Evolutionary conservation across 768 basidiomycete species (phyloP), one percentile per base, ranked within the genome.

Genomic region (Boletus subparvulus): DNA sequence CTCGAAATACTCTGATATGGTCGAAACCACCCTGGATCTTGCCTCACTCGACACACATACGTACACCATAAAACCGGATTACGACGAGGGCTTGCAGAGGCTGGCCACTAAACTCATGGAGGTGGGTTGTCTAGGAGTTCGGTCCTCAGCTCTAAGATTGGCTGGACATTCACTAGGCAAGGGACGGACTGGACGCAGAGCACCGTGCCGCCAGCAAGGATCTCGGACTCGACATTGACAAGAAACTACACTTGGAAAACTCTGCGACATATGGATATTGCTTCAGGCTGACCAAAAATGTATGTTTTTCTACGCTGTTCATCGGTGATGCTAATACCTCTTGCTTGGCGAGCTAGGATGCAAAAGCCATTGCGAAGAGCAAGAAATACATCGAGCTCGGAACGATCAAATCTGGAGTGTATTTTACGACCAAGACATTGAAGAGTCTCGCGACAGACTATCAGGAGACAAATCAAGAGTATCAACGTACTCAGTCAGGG

Each of bases 221-320:
- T 39, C 78, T 98, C 7, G 82, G 79, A 10, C 63, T 99, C 11
- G 94, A 96, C 16, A 80, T 93, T 3, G 92, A 97, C 71, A 96
- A 96, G 76, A 98, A 98, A 74, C 73, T 98, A 12, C 97, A 98
- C 71, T 77, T 99, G 30, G 97, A 99, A 75, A 94, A 95, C 64
- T 91, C 88, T 51, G 80, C 82, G 54, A 83, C 85, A 1, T 92
- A 96, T 66, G 94, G 94, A 2, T 96, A 98, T 69, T 94, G 91
- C 64, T 92, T 98, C 74, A 77, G 97, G 28, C 69, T 98, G 43
- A 95, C 95, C 1, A 95, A 97, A 68, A 90, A 87, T 60, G 96
- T 94, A 61, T 52, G 85, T 75, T 56, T 6, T 53, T 35, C 6
- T 4, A 9, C 14, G 40, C 19, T 39, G 42, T 16, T 17, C 24